Evolutionary conservation across 306 rosid species (phyloP), one percentile per base, ranked within the genome.

Genomic region (Medicago arabica): DNA sequence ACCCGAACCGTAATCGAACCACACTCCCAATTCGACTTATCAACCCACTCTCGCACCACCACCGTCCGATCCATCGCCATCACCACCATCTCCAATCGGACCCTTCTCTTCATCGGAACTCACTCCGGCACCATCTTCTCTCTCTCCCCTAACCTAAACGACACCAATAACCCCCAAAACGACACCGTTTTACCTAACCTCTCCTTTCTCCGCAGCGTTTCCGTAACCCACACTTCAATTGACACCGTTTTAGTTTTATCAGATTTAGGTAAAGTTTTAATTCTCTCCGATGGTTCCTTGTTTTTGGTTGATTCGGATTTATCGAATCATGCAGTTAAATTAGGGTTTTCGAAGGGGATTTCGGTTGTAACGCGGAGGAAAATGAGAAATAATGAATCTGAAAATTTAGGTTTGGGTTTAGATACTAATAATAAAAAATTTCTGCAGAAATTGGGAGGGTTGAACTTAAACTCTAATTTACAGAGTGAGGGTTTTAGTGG

Each of bases 1-100:
- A 81, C 72, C 83, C 92, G 96, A 53, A 84, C 85, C 50, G 96
- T 95, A 51, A 76, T 95, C 18, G 96, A 92, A 75, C 93, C 92
- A n/a, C 75, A 84, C 69, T 84, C 90, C 15, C 86, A 88, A 67
- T 89, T 84, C 67, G 91, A 90, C 62, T 76, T 92, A 64, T 83
- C 88, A 46, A 71, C 74, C 34, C 85, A 89, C 82, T 82, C 89
- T 50, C 84, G 77, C 43, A 19, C 75, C 61, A 83, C 83, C 68
- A 84, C 89, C 58, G 71, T 86, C 66, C 90, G 85, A 75, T 93
- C 93, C 4, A 84, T 95, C 7, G 88, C 96, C 65, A 44, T 92
- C 38, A 66, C 77, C 57, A 76, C 79, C 0, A 65, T 85, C 39
- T 68, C 97, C 28, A 80, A 10, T 8, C 55, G 66, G 8, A 51